Base-by-base conservation (phyloP, 208 protist genomes). In the Leptomonas seymouri region DNA sequence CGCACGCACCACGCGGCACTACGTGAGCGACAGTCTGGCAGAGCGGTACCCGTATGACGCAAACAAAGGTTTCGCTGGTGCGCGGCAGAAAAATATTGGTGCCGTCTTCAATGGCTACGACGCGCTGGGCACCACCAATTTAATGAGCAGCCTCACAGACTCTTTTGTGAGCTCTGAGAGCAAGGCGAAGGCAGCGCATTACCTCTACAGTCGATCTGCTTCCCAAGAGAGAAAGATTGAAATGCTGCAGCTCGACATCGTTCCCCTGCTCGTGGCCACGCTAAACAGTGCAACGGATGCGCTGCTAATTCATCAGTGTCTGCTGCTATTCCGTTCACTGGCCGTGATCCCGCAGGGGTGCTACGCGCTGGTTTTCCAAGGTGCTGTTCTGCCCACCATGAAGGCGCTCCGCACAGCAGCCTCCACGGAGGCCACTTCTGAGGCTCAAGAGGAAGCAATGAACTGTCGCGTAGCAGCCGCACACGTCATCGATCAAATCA, bases 21-120 rank as follows among this genome's bases (percentile, higher is more conserved):
- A 97, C 75, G 92, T 97, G 46, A 95, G 89, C 53, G 92, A 97
- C 67, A 89, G 84, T 51, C 76, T 95, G n/a, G 78, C 78, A 66
- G 82, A 91, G 60, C 80, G 91, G 4, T 90, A 95, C 80, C 91
- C 91, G 20, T 97, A 97, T 67, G 83, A 94, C 56, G 68, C 79
- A 1, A 49, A 68, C 44, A 87, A 91, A 28, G 89, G 86, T 0
- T 97, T 97, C 67, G 86, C 69, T 14, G 87, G 85, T 12, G 68
- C 74, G 12, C 72, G 67, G 12, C 65, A 82, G 41, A 77, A 85
- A 23, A 84, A 94, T 41, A 64, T 60, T 0, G 89, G 87, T 6
- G 66, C 79, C 20, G 87, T 93, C 8, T 97, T 91, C 72, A 70
- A 81, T 39, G 91, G 89, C 14, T 78, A 82, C 48, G 70, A 72